Evolutionary conservation across 768 basidiomycete genomes (phyloP), one percentile per base, ranked within the genome.

Genomic region (Lepiota brunneoincarnata): DNA sequence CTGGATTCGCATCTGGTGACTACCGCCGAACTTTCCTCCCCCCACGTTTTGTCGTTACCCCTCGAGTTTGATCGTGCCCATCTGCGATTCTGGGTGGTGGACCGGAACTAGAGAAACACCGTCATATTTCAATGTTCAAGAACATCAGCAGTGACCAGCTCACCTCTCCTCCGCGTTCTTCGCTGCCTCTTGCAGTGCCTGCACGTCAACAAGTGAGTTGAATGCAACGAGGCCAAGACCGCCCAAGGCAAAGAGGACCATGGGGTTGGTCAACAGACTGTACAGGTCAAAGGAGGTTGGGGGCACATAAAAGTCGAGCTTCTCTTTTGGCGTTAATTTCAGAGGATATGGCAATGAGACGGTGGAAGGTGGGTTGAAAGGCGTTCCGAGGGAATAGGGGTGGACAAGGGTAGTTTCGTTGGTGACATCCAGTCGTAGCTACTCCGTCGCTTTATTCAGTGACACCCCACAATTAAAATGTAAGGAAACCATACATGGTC

Each of bases 191-290:
- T 54, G 53, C 28, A 54, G 11, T 17, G 53, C 45, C 7, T 54
- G 44, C 4, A 54, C 53, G 10, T 54, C 53, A 6, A 54, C 53
- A 18, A 54, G 53, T 38, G 53, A 54, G 35, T 54, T 54, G 5
- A 54, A 14, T 12, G 53, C 53, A 14, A 54, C 41, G 10, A 54
- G 36, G 9, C 17, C 80, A 46, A 69, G 72, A 35, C 78, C 89
- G 41, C 79, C 86, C 58, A 79, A 68, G 26, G 82, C 75, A 83
- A 89, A 87, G 66, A 93, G 69, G 77, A 89, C 87, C 90, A 93
- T 91, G 6, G 90, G 90, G 64, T 83, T 93, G 54, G 85, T 81
- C 62, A 93, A 73, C 87, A 93, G 91, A 49, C 74, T 81, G 53
- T 87, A 51, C 20, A 90, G 58, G 66, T 87, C 87, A 76, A 93